phyloP scores from a whole-genome alignment of 768 basidiomycete species.

The Mycena indigotica region DNA sequence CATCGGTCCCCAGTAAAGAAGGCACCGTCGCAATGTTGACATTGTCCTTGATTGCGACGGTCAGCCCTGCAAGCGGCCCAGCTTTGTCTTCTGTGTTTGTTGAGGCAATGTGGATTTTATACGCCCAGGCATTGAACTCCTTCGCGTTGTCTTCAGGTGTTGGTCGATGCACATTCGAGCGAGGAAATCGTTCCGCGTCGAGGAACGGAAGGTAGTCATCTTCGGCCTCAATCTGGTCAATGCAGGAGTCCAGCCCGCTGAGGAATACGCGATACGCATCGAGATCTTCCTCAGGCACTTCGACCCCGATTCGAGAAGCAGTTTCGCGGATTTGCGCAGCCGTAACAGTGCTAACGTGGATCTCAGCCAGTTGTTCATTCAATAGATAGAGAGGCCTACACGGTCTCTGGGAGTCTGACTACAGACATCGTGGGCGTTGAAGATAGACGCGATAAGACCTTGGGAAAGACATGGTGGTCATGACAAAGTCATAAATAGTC shows the following conservation, averaged over 20 bases:
- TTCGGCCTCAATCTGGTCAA: constrained; percentile 10
- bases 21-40: constrained; percentile 54
- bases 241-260: constrained; percentile 16
- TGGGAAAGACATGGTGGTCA: too few relatives aligned
- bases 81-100: constrained; percentile 5
- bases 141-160: constrained; percentile 15
- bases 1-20: constrained; percentile 56
- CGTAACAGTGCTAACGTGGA: constrained; percentile 11
- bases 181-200: constrained; percentile 19
- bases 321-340: constrained; percentile 14
- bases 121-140: constrained; percentile 22
- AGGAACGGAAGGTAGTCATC: constrained; percentile 19
- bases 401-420: constrained; percentile 15
- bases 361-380: neutral
- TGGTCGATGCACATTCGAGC: constrained; percentile 17
- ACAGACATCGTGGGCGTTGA: constrained; percentile 11
- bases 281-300: constrained; percentile 7
- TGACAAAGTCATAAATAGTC: neutral
- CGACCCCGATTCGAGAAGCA: constrained; percentile 10
- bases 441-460: neutral
- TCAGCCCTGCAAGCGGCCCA: constrained; percentile 30
- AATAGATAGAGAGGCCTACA: constrained; percentile 3
- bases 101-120: constrained; percentile 23
- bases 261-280: constrained; percentile 16
- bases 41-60: constrained; percentile 65